Conservation (phyloP, 2,329 filamentous ascomycete genomes). For the Zasmidium angulare region DNA sequence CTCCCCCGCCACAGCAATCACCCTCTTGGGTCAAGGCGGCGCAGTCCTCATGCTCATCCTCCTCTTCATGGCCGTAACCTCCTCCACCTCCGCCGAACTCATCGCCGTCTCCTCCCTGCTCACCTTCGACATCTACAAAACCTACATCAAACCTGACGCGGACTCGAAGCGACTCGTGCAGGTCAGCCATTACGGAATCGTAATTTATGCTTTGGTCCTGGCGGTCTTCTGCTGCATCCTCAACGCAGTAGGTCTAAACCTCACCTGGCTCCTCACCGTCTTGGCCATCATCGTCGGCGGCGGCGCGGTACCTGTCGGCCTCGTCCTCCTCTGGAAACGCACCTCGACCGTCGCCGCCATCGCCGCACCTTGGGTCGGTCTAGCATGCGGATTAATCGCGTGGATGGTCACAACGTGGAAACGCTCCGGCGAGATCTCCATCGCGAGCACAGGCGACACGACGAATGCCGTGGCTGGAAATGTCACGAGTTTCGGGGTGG, state of each 20-base stretch:
- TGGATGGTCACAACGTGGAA: conserved; percentile 42
- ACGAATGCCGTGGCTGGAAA: conserved; percentile 41
- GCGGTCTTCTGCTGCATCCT: conserved; percentile 40
- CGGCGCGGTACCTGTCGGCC: conserved; percentile 45
- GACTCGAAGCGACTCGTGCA: conserved; percentile 39
- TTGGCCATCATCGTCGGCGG: conserved; percentile 45
- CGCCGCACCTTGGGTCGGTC: conserved; percentile 47
- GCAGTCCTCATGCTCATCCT: conserved; percentile 33
- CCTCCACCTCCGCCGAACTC: conserved; percentile 39
- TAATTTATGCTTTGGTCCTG: conserved; percentile 42
- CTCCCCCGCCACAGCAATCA: conserved; percentile 31
- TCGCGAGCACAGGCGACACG: conserved; percentile 41
- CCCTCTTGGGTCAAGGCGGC: conserved; percentile 33
- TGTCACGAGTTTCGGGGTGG: conserved; percentile 24
- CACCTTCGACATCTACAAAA: conserved; percentile 48
- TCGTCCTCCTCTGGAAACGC: conserved; percentile 47
- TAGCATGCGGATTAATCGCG: conserved; percentile 44
- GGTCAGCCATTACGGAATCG: conserved; percentile 42
- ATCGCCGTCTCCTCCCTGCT: conserved; percentile 35
- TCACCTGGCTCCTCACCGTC: conserved; percentile 41
- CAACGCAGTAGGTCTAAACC: conserved; percentile 41
- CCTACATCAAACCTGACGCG: conserved; percentile 41
- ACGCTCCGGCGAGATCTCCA: conserved; percentile 41
- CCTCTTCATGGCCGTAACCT: conserved; percentile 38
- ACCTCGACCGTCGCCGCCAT: conserved; percentile 49